Evolutionary conservation across 73 alveolate genomes (phyloP).

Genomic region (Durusdinium trenchii): DNA sequence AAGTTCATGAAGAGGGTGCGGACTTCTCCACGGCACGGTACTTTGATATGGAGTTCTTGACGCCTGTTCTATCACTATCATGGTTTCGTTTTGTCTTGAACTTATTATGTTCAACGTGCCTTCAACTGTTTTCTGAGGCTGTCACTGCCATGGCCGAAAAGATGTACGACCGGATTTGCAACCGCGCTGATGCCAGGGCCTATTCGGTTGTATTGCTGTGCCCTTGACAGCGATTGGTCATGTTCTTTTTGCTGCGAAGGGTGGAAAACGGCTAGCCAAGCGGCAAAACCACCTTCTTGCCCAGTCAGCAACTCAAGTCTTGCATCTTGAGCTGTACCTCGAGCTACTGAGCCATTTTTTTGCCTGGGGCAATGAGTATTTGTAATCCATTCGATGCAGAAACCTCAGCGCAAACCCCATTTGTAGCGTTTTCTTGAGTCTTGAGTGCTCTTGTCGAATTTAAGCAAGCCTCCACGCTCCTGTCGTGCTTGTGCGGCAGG

Average conservation of each 20-base stretch:
- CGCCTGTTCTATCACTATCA: neutral
- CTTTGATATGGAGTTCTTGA: neutral
- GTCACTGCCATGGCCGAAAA: conserved; percentile 65
- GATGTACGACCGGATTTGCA: conserved; percentile 84
- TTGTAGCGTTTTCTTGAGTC: neutral
- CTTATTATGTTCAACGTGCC: too few relatives aligned
- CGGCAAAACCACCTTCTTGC: conserved; percentile 78
- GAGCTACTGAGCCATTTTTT: neutral
- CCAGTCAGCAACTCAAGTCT: neutral
- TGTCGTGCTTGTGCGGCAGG: neutral
- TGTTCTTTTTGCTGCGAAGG: neutral
- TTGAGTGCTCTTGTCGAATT: neutral
- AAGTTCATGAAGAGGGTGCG: conserved; percentile 45
- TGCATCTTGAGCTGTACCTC: neutral
- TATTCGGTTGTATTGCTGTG: neutral
- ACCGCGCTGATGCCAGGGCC: conserved; percentile 21
- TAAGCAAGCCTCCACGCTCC: neutral
- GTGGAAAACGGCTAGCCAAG: conserved; percentile 66
- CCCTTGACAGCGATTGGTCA: neutral
- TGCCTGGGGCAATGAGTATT: too few relatives aligned
- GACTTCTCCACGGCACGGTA: conserved; percentile 24
- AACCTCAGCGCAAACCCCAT: neutral
- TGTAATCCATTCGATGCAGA: neutral
- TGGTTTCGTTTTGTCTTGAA: too few relatives aligned
- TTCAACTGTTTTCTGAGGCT: neutral